Evolutionary conservation across 805 yeast genomes (phyloP), one percentile per base, ranked within the genome.

Genomic region (Saccharomycopsis selenospora): DNA sequence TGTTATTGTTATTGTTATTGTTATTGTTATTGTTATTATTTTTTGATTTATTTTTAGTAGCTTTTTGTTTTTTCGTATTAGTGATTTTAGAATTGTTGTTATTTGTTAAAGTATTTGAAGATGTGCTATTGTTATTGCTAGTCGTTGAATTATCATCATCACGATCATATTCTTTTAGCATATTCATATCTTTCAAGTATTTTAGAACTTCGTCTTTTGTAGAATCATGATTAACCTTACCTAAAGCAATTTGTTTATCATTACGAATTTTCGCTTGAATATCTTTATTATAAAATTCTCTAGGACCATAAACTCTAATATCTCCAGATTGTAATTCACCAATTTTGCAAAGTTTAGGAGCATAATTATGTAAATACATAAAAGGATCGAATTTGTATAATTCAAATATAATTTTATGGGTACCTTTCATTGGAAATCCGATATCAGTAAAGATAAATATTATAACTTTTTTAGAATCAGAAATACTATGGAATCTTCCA

Each of bases 211-310:
- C 38, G 17, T 33, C 38, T 10, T 33, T 33, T 6, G 38, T 33
- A 20, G 38, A 33, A 33, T 33, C 38, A 10, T 33, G 38, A 14
- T 33, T 33, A 4, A 33, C 38, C 17, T 33, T 33, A 14, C 38
- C 38, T 20, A 33, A 33, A 10, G 38, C 50, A 4, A 13, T 14
- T 22, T 45, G 45, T 23, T 48, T 23, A 17, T 38, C 40, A 6
- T 46, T 14, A 28, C 22, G 18, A 17, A 51, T 45, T 26, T 33
- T 33, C 2, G 13, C 38, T 27, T 51, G 55, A 42, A 45, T 48
- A 10, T 28, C 33, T 17, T 42, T 46, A 17, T 51, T 51, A 23
- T 51, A 51, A 46, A 51, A 51, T 36, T 51, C 49, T 20, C 55
- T 38, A 3, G 52, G 43, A 4, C 52, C 55, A 36, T 51, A 51